A percentile compares a stretch with the other conserved stretches of the same genome.
These are phyloP conservation scores for Zalaria obscura DNA, from an alignment of 2,329 filamentous ascomycete species.

Conservation along the genomic window DNA sequence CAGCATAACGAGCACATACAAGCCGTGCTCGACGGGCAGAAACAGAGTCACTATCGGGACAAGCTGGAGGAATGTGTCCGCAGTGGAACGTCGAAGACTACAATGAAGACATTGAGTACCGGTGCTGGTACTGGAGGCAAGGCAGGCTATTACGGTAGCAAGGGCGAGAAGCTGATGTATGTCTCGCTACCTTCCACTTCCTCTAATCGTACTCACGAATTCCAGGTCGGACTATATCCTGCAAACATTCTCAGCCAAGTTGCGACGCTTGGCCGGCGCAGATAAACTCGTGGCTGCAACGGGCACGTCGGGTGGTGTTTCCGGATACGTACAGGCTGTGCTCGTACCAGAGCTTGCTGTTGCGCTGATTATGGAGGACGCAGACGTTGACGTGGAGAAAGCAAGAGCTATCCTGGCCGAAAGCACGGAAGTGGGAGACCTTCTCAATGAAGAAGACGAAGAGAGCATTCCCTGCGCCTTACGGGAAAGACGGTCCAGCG, in stretches of 20 bases:
- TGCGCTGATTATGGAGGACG: constrained; percentile 19
- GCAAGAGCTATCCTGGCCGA: constrained; percentile 14
- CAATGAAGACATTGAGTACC: constrained; percentile 8
- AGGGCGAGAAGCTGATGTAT: constrained; percentile 19
- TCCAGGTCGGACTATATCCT: constrained; percentile 18
- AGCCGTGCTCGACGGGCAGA: constrained; percentile 12
- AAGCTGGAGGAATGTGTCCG: constrained; percentile 9
- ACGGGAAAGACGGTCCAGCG: too few species aligned
- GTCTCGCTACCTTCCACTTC: constrained; percentile 2
- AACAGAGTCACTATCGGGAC: constrained; percentile 12
- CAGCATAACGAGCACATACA: constrained; percentile 12
- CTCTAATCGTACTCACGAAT: constrained; percentile 1
- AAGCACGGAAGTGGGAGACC: constrained; percentile 18
- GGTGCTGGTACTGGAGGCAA: constrained; percentile 3
- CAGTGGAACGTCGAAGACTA: constrained; percentile 8
- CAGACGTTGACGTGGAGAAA: constrained; percentile 9
- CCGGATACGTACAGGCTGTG: constrained; percentile 20
- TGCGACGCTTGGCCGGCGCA: constrained; percentile 13
- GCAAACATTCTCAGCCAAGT: constrained; percentile 11
- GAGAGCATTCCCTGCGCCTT: constrained; percentile 1
- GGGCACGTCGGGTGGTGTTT: constrained; percentile 19
- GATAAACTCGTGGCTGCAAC: constrained; percentile 17
- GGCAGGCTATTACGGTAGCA: constrained; percentile 21
- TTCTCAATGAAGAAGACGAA: constrained; percentile 17
- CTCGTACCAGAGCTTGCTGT: constrained; percentile 22